phyloP scores from a whole-genome alignment of 768 basidiomycete species.

The Tricholoma terreum region DNA sequence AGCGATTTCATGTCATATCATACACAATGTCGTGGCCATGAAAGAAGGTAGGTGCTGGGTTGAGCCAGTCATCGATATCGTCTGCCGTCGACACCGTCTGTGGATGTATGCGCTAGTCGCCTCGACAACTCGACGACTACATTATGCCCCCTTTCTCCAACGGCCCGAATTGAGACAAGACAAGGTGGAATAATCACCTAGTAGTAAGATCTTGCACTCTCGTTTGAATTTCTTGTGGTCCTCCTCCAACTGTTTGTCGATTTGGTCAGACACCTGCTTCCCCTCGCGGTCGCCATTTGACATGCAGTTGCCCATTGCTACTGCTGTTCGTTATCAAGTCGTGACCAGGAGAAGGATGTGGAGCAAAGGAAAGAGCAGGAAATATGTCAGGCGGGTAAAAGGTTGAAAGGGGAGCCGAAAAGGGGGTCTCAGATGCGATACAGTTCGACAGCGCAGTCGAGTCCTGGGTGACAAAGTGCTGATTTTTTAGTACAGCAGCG shows the following conservation, averaged over 20 bases:
- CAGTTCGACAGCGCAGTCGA: not conserved
- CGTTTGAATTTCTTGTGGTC: conserved; percentile 77
- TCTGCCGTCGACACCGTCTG: too few relatives aligned
- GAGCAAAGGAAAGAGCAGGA: not conserved
- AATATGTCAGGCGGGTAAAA: not conserved
- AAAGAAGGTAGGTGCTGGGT: not conserved
- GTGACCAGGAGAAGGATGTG: not conserved
- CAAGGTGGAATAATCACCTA: conserved; percentile 53
- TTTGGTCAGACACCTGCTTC: conserved; percentile 64
- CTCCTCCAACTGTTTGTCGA: conserved; percentile 84
- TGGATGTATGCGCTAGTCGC: too few relatives aligned
- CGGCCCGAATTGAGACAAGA: not conserved
- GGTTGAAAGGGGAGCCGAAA: not conserved
- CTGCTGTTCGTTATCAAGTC: not conserved
- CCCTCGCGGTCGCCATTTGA: conserved; percentile 56
- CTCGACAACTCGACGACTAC: too few relatives aligned
- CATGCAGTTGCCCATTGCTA: conserved; percentile 65
- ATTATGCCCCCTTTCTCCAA: too few relatives aligned
- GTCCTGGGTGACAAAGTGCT: not conserved
- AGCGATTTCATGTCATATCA: not conserved
- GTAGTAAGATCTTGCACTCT: conserved; percentile 91
- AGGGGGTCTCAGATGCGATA: not conserved
- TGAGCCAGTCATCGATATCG: not conserved
- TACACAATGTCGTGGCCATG: not conserved
- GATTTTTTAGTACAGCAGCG: not conserved